phyloP scores from a whole-genome alignment of 2,329 filamentous ascomycete species.

The Ascochyta koolunga region DNA sequence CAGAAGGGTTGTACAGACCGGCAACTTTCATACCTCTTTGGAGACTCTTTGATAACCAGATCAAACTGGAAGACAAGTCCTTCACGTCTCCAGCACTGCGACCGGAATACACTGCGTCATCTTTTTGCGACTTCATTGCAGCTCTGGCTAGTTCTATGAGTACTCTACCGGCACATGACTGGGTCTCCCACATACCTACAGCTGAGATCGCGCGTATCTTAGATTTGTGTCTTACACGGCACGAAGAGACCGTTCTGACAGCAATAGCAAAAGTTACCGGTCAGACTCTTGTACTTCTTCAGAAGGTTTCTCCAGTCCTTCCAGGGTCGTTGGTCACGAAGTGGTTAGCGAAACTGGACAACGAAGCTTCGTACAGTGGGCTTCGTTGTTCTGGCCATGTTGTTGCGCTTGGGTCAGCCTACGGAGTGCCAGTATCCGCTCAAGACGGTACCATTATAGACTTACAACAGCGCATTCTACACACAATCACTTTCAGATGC shows the following conservation, averaged over 20 bases:
- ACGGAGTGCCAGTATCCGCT: conserved; percentile 24
- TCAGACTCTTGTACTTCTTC: conserved; percentile 28
- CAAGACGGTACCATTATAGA: neutral
- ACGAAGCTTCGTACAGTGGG: conserved; percentile 49
- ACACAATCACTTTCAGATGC: conserved; percentile 46
- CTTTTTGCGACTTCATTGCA: conserved; percentile 62
- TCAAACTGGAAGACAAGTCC: conserved; percentile 47
- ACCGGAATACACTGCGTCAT: conserved; percentile 69
- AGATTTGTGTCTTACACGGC: conserved; percentile 43
- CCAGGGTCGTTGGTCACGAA: conserved; percentile 26
- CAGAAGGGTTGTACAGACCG: neutral
- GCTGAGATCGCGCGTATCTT: conserved; percentile 31
- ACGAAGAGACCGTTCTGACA: conserved; percentile 43
- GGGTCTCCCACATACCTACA: conserved; percentile 18
- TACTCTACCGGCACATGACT: conserved; percentile 1
- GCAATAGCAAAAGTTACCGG: conserved; percentile 35
- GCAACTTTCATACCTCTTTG: conserved; percentile 35
- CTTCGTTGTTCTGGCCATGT: conserved; percentile 51
- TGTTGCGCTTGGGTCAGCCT: conserved; percentile 52
- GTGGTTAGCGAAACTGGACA: conserved; percentile 42
- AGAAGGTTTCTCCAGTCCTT: conserved; percentile 8
- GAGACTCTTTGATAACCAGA: conserved; percentile 36
- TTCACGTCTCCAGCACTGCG: conserved; percentile 57
- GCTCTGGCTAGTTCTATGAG: conserved; percentile 30
- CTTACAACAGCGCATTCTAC: conserved; percentile 37